These are phyloP conservation scores for Tulasnella sp. DNA, from an alignment of 768 basidiomycete species.

Conservation along the genomic window DNA sequence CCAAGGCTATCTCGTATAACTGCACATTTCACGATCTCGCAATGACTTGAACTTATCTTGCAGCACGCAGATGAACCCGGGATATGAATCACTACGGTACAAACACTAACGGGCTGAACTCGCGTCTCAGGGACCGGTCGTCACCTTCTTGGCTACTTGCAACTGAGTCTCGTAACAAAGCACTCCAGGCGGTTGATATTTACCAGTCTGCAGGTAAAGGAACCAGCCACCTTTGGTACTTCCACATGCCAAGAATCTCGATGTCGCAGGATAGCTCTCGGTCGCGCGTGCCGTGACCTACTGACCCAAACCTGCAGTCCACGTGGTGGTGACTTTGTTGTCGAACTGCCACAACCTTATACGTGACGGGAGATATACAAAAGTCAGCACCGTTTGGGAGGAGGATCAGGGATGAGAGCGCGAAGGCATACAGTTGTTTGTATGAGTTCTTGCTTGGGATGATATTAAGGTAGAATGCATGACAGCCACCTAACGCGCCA, in stretches of 20 bases:
- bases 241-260: not conserved
- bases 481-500: not conserved
- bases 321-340: not conserved
- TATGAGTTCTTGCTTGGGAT: not conserved
- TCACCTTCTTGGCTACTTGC: no score
- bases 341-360: not conserved
- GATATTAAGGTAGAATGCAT: not conserved
- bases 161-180: not conserved
- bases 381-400: no score
- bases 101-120: no score
- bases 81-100: no score
- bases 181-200: not conserved
- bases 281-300: not conserved
- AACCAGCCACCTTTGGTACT: not conserved
- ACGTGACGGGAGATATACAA: not conserved
- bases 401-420: no score
- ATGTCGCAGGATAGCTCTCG: not conserved
- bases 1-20: no score
- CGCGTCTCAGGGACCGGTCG: no score
- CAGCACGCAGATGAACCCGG: no score
- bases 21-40: no score
- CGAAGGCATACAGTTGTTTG: not conserved
- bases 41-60: no score
- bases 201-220: conserved; percentile 13
- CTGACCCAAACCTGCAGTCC: not conserved